A percentile compares a stretch with the other conserved stretches of the same genome.
These are phyloP conservation scores for Solanum tacnaense DNA, from an alignment of 257 asterid genomes.

Conservation along the genomic window DNA sequence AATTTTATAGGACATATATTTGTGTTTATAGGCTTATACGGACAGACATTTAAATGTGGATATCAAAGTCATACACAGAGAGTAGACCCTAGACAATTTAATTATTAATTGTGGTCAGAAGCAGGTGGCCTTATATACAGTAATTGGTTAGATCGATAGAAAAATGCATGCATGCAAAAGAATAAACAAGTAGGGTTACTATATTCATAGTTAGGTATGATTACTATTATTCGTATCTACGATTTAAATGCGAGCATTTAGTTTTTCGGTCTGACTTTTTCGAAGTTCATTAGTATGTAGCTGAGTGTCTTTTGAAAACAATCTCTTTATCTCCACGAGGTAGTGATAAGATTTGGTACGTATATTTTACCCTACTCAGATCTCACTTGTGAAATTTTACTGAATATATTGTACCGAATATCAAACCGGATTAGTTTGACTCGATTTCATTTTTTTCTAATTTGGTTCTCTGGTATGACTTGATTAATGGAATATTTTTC, in stretches of 20 bases:
- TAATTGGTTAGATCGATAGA: neutral
- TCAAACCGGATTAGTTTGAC: neutral
- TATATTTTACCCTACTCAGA: no score
- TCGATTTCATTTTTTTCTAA: neutral
- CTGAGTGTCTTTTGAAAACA: no score
- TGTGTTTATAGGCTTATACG: neutral
- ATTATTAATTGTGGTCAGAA: neutral
- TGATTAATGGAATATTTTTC: neutral
- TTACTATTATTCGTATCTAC: neutral
- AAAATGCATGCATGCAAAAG: neutral
- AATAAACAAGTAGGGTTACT: neutral
- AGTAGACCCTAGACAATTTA: neutral
- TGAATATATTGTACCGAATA: no score
- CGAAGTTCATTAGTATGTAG: no score
- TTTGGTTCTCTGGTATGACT: neutral
- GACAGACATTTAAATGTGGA: neutral
- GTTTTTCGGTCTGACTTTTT: no score
- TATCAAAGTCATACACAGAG: neutral
- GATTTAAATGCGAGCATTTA: neutral
- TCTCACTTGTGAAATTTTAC: no score
- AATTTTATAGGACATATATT: neutral
- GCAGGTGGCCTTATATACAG: neutral
- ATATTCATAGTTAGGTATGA: neutral
- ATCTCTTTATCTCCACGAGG: accelerated
- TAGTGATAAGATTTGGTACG: no score